Evolutionary conservation across 768 basidiomycete genomes (phyloP).

Genomic region (Termitomyces sp.): DNA sequence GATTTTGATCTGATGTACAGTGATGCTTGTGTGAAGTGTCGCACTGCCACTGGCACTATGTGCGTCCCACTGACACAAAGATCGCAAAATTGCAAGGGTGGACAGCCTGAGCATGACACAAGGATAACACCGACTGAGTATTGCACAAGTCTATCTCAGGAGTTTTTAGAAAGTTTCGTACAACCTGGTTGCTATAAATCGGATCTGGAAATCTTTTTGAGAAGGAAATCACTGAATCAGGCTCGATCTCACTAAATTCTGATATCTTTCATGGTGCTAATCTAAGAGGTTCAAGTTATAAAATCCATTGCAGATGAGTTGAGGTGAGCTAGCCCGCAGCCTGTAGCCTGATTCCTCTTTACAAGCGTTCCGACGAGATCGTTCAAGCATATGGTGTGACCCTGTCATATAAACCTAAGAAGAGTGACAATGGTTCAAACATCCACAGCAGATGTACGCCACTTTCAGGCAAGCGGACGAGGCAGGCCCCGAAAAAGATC

Average conservation of each 20-base stretch:
- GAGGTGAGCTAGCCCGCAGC: too few species aligned
- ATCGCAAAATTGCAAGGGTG: not conserved
- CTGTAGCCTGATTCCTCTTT: not conserved
- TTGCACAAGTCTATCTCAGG: not conserved
- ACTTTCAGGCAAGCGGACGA: not conserved
- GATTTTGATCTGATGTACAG: not conserved
- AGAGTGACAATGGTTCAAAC: not conserved
- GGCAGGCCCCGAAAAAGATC: too few species aligned
- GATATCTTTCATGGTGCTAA: too few species aligned
- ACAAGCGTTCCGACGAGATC: not conserved
- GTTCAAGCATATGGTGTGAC: not conserved
- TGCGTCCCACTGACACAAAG: not conserved
- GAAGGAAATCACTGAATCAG: too few species aligned
- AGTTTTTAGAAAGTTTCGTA: not conserved
- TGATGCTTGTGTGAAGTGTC: not conserved
- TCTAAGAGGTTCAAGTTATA: too few species aligned
- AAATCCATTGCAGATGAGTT: too few species aligned
- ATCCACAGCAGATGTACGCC: not conserved
- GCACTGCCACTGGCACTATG: not conserved
- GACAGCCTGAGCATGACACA: not conserved
- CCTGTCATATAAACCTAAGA: not conserved
- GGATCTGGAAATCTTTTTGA: not conserved
- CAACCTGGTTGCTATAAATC: too few species aligned
- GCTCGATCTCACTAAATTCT: too few species aligned
- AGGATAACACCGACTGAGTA: too few species aligned